A percentile compares a stretch with the other conserved stretches of the same genome.
phyloP scores from a whole-genome alignment of 2,329 filamentous ascomycete genomes.

The Tolypocladium nubicola region DNA sequence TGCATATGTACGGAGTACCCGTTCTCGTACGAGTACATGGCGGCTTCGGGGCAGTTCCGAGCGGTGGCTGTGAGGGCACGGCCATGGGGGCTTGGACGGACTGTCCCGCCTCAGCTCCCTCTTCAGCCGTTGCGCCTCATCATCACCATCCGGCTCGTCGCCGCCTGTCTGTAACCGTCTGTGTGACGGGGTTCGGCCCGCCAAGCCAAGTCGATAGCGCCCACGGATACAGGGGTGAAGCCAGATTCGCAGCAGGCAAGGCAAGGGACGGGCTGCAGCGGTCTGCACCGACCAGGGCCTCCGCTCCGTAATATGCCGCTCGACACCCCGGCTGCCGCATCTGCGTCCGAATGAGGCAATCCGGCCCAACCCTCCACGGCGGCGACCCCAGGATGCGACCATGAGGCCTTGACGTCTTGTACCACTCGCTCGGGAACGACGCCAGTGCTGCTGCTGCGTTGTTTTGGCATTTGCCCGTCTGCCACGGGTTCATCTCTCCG shows the following conservation, averaged over 20 bases:
- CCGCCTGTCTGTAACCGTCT: neutral
- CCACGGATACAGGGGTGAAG: neutral
- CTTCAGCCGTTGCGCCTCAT: neutral
- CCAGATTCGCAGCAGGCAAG: neutral
- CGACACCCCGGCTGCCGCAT: neutral
- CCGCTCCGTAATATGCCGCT: neutral
- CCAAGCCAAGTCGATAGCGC: neutral
- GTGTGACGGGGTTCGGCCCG: neutral
- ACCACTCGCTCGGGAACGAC: constrained; percentile 2
- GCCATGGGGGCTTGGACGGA: neutral
- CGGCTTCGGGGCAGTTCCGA: neutral
- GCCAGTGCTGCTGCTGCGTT: neutral
- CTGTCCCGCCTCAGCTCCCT: neutral
- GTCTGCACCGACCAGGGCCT: neutral
- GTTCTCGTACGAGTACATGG: neutral
- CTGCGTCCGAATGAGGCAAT: neutral
- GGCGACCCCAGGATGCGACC: neutral
- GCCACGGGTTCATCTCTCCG: neutral
- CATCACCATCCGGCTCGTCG: neutral
- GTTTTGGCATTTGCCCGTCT: constrained; percentile 1
- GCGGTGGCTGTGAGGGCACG: neutral
- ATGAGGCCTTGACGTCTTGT: constrained; percentile 3
- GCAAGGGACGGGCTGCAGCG: neutral
- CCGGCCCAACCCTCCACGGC: neutral
- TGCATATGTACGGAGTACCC: neutral